Evolutionary conservation across 2,329 filamentous ascomycete species (phyloP).

Genomic region (Acrocalymma vagum): DNA sequence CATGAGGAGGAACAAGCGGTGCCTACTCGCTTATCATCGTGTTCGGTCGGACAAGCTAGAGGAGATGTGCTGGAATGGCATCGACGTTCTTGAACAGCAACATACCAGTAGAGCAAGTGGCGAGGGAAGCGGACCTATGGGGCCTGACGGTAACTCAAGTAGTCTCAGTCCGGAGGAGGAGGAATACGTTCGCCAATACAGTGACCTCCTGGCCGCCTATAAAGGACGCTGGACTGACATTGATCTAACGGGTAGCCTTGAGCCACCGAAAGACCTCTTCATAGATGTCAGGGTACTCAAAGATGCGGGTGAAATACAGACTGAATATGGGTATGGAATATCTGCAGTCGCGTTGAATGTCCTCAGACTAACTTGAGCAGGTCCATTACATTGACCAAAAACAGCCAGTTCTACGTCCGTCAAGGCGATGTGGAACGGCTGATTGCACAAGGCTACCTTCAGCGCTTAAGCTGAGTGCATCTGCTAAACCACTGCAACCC

Average conservation of each 20-base stretch:
- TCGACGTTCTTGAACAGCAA: conserved; percentile 78
- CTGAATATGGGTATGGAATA: conserved; percentile 95
- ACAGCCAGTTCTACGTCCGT: conserved; percentile 96
- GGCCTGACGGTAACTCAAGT: conserved; percentile 65
- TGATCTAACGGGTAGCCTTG: conserved; percentile 90
- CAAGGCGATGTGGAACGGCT: conserved; percentile 95
- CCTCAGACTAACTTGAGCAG: conserved; percentile 55
- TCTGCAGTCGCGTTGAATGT: too few species aligned
- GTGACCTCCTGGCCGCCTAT: conserved; percentile 91
- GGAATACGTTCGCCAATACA: conserved; percentile 92
- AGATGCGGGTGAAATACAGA: conserved; percentile 98
- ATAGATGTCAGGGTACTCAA: conserved; percentile 96
- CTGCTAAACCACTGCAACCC: too few species aligned
- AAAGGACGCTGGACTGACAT: conserved; percentile 99
- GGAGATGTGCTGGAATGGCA: conserved; percentile 90
- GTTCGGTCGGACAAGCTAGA: conserved; percentile 91
- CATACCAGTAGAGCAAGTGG: conserved; percentile 54
- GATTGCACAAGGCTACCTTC: conserved; percentile 93
- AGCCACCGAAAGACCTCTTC: conserved; percentile 94
- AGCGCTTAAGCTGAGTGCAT: conserved; percentile 85
- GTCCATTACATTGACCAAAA: conserved; percentile 94
- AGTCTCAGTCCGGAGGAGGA: conserved; percentile 95
- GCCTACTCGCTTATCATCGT: conserved; percentile 91
- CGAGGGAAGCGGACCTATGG: conserved; percentile 47
- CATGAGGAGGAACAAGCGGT: conserved; percentile 96